These are phyloP conservation scores for Tricholoma sp. DNA, from an alignment of 768 basidiomycete species.

Conservation along the genomic window DNA sequence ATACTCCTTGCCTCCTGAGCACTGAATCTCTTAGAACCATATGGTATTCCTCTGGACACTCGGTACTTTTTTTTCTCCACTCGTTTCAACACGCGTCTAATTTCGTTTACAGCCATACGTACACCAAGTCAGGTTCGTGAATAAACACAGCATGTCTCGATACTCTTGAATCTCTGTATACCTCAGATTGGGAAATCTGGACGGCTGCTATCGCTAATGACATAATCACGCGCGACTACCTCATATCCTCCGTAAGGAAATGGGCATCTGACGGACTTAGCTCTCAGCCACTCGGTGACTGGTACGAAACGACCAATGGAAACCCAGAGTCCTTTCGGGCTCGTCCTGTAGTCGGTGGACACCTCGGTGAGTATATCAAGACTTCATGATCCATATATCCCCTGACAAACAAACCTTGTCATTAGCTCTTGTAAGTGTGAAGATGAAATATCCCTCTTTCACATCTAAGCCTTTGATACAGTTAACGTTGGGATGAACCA, in stretches of 20 bases:
- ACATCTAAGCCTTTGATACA: background rate
- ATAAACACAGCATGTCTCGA: background rate
- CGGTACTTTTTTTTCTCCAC: slow-evolving; percentile 21
- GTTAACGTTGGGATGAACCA: background rate
- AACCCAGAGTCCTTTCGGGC: slow-evolving; percentile 45
- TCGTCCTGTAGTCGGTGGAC: slow-evolving; percentile 54
- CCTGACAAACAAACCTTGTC: background rate
- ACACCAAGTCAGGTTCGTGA: slow-evolving; percentile 47
- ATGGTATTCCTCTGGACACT: slow-evolving; percentile 46
- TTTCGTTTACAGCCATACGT: slow-evolving; percentile 34
- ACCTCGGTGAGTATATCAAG: slow-evolving; percentile 33
- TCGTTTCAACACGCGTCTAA: background rate
- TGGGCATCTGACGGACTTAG: slow-evolving; percentile 44
- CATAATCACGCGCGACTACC: slow-evolving; percentile 38
- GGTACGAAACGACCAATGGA: slow-evolving; percentile 53
- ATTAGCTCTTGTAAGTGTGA: slow-evolving; percentile 12
- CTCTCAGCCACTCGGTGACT: slow-evolving; percentile 38
- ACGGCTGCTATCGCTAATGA: slow-evolving; percentile 49
- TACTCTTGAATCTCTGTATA: background rate
- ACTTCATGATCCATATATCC: background rate
- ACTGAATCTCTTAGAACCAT: slow-evolving; percentile 25
- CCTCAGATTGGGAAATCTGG: slow-evolving; percentile 55
- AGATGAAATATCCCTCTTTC: background rate
- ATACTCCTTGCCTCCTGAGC: background rate
- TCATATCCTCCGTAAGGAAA: slow-evolving; percentile 45